phyloP scores from a whole-genome alignment of 2,329 filamentous ascomycete species.

The Rhexocercosporidium sp. region DNA sequence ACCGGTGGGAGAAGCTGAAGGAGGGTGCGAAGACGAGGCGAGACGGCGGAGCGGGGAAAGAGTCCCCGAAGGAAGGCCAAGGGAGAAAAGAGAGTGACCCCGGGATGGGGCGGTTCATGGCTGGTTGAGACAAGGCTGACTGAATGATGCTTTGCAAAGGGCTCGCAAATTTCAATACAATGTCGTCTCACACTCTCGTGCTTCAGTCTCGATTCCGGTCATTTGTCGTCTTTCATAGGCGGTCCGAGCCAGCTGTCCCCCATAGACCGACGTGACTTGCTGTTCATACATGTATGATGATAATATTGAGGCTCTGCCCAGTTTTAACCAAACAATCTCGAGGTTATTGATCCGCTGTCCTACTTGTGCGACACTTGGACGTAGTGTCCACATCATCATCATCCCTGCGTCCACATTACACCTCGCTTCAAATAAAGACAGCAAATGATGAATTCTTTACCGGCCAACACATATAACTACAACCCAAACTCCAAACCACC shows the following conservation, averaged over 20 bases:
- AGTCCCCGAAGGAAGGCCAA: conserved; percentile 18
- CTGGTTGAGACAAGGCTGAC: conserved; percentile 10
- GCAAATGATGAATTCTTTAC: too few relatives aligned
- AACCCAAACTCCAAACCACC: too few relatives aligned
- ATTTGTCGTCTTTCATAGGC: neutral
- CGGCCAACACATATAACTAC: too few relatives aligned
- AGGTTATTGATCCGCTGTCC: neutral
- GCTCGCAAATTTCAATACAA: neutral
- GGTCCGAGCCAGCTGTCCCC: neutral
- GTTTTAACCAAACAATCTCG: neutral
- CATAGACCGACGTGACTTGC: neutral
- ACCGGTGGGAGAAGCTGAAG: conserved; percentile 73
- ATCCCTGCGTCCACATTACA: too few relatives aligned
- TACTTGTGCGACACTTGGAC: too few relatives aligned
- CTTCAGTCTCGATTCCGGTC: neutral
- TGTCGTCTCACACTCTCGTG: neutral
- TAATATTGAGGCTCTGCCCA: neutral
- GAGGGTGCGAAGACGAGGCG: conserved; percentile 59
- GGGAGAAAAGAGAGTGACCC: conserved; percentile 24
- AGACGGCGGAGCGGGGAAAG: conserved; percentile 32
- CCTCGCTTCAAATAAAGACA: too few relatives aligned
- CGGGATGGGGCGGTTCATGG: conserved; percentile 10
- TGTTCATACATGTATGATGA: neutral
- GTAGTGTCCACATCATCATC: too few relatives aligned
- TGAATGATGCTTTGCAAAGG: neutral